Conservation (phyloP, 169 alveolate species). For the Cryptosporidium meleagridis region DNA sequence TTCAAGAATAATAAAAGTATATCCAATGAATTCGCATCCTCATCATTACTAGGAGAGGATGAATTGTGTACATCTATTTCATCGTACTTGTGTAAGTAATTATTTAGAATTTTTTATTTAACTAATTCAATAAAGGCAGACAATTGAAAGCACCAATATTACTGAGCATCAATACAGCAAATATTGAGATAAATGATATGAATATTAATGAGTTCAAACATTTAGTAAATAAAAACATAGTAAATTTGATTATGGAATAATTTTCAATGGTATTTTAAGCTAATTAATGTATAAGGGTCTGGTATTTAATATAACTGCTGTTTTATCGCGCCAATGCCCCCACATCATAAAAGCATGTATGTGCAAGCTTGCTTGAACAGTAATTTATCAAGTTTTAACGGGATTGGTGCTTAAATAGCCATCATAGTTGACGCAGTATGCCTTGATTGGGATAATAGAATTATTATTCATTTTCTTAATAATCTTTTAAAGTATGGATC, state of each 20-base stretch:
- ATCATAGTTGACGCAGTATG: background rate
- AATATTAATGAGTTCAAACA: conserved; percentile 6
- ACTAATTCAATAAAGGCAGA: conserved; percentile 12
- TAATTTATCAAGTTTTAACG: background rate
- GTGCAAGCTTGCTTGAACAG: background rate
- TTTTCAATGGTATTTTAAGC: background rate
- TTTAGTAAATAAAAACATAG: conserved; percentile 1
- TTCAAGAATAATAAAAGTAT: background rate
- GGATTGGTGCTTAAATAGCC: background rate
- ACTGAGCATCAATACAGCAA: conserved; percentile 7
- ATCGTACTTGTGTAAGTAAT: conserved; percentile 51
- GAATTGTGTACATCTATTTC: conserved; percentile 39
- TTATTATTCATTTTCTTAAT: background rate
- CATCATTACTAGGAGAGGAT: conserved; percentile 41
- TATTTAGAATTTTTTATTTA: background rate
- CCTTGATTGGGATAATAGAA: background rate
- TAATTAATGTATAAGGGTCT: background rate
- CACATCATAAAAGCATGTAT: background rate
- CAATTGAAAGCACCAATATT: conserved; percentile 2
- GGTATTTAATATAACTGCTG: background rate
- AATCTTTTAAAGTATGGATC: background rate
- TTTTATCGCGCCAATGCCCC: background rate
- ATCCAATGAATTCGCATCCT: conserved; percentile 11
- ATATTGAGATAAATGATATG: conserved; percentile 1
- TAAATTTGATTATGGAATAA: background rate